These are phyloP conservation scores for Geotrichum aggregatum DNA, from an alignment of 1,139 yeast species.

Conservation along the genomic window DNA sequence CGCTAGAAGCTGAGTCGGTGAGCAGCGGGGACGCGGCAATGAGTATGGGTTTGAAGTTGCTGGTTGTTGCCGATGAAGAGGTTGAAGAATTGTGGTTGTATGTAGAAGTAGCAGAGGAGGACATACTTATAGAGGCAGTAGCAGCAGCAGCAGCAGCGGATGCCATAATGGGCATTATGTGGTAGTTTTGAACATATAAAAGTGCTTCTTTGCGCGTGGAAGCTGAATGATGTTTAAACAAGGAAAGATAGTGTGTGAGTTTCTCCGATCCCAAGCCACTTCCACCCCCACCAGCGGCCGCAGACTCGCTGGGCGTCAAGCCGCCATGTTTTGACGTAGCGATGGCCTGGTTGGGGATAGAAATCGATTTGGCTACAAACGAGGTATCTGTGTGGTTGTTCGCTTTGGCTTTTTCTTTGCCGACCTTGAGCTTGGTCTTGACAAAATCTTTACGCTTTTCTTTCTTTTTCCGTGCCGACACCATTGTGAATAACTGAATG, in stretches of 20 bases:
- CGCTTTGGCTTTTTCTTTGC: slow-evolving; percentile 69
- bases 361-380: slow-evolving; percentile 58
- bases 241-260: slow-evolving; percentile 47
- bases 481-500: slow-evolving; percentile 26
- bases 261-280: slow-evolving; percentile 43
- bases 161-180: slow-evolving; percentile 18
- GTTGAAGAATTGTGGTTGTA: slow-evolving; percentile 37
- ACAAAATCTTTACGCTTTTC: slow-evolving; percentile 71
- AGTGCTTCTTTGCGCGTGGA: slow-evolving; percentile 73
- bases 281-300: slow-evolving; percentile 34
- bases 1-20: slow-evolving; percentile 59
- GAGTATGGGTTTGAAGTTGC: slow-evolving; percentile 54
- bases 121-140: neutral
- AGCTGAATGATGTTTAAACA: slow-evolving; percentile 74
- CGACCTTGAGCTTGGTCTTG: slow-evolving; percentile 73
- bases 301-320: neutral
- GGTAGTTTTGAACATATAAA: slow-evolving; percentile 31
- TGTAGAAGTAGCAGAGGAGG: slow-evolving; percentile 50
- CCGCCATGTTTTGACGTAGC: neutral
- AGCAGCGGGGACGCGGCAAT: slow-evolving; percentile 53
- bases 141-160: slow-evolving; percentile 16
- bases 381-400: slow-evolving; percentile 81
- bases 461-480: slow-evolving; percentile 49
- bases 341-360: slow-evolving; percentile 36
- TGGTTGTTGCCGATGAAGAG: too few relatives aligned